Base-by-base conservation (phyloP, 192 early-diverging fungal genomes). In the Endogone sp. region DNA sequence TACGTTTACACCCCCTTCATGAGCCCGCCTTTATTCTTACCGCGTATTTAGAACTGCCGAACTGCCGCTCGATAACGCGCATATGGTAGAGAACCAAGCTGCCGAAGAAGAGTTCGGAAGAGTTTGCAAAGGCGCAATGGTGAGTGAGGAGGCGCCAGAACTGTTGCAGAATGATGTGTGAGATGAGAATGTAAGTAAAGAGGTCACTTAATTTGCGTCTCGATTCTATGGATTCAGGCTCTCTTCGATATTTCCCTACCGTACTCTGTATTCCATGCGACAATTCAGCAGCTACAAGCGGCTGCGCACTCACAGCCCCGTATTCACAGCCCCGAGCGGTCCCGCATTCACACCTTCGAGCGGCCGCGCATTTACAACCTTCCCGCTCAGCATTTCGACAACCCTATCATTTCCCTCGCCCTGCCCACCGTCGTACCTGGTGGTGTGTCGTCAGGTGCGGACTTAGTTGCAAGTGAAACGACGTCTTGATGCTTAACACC, bases 81-180 rank as follows among this genome's bases (percentile, higher is more conserved):
- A 88, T 73, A 30, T 86, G 73, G 64, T 88, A 90, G 6, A 90
- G 63, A 4, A 88, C 60, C 29, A 90, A 56, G 11, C 81, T 74
- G n/a, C 82, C 88, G 37, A 86, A 83, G n/a, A 88, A 72, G 22
- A 87, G 66, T 64, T 90, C 86, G 2, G 82, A 76, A 11, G 85
- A 84, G 30, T 76, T 84, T 4, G 81, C 71, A 71, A 87, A 86
- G 9, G 75, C 81, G 63, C 79, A 71, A 30, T 87, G 85, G 22
- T 81, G 83, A 3, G 81, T 76, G 2, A 88, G 61, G n/a, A 88
- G 62, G 31, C 86, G 80, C 86, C 84, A 89, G 67, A 88, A 87
- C 87, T 87, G 16, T 11, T 16, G 37, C 9, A 11, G 37, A 49
- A 16, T 49, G 16, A 68, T 10, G 55, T 6, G 37, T 49, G 16